These are phyloP conservation scores for Fagopyrum tataricum DNA, from an alignment of 148 eudicot species.

Conservation along the genomic window DNA sequence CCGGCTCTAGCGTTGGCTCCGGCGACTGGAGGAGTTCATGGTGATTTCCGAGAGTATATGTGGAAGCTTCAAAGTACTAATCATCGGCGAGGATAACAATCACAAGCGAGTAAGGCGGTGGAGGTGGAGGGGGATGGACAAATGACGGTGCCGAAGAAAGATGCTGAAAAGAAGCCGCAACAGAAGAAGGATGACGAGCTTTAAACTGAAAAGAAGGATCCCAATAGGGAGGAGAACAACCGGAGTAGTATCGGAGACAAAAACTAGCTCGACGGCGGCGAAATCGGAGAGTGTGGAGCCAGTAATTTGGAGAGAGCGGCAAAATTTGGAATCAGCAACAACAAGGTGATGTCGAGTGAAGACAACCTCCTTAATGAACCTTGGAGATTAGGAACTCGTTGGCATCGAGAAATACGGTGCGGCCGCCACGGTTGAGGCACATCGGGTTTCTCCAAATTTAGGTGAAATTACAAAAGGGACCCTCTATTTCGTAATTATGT, in stretches of 20 bases:
- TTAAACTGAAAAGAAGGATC: conserved; percentile 12
- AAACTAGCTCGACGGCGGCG: conserved; percentile 76
- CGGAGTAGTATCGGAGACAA: conserved; percentile 68
- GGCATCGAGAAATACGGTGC: no score
- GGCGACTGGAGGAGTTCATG: conserved; percentile 12
- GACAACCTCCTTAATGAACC: conserved; percentile 82
- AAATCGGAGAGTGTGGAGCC: conserved; percentile 70
- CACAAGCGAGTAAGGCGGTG: conserved; percentile 17
- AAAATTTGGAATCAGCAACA: conserved; percentile 88
- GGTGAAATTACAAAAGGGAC: no score
- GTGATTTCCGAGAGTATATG: conserved; percentile 33
- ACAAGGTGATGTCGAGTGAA: conserved; percentile 92
- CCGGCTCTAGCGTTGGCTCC: conserved; percentile 8
- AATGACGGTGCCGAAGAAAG: conserved; percentile 10
- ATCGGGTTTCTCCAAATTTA: no score
- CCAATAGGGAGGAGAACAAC: conserved; percentile 48
- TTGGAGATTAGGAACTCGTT: no score
- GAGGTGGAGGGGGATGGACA: conserved; percentile 23
- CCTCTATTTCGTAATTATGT: no score
- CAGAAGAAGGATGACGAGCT: background rate
- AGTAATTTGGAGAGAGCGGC: conserved; percentile 70
- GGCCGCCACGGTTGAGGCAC: no score
- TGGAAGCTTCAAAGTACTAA: conserved; percentile 34
- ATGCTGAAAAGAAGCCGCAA: background rate
- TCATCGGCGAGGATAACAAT: conserved; percentile 12